Conservation (phyloP, 202 grass and related monocot genomes). For the Dendrocalamus latiflorus region DNA sequence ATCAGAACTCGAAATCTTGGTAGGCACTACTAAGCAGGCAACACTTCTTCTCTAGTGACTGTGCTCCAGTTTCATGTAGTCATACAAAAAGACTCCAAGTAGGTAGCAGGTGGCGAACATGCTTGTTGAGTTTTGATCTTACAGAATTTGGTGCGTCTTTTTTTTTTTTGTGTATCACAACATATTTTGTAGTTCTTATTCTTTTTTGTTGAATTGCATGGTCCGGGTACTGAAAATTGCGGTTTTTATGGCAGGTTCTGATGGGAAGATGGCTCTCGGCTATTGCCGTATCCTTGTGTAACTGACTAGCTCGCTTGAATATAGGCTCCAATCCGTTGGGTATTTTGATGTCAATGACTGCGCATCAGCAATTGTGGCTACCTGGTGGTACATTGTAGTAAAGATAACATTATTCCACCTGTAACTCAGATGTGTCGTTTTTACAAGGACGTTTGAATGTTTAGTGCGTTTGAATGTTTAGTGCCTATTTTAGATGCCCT, state of each 20-base stretch:
- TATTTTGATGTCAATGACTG: constrained; percentile 1
- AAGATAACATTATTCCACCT: background rate
- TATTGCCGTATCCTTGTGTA: background rate
- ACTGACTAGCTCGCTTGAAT: background rate
- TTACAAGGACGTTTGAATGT: background rate
- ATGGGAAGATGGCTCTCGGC: constrained; percentile 4
- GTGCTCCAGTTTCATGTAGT: too few relatives aligned
- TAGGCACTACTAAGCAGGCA: too few relatives aligned
- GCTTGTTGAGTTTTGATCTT: too few relatives aligned
- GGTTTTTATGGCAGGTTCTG: constrained; percentile 24
- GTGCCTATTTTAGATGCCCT: constrained; percentile 2
- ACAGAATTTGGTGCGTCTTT: too few relatives aligned
- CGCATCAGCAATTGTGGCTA: background rate
- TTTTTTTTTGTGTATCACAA: too few relatives aligned
- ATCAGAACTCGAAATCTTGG: too few relatives aligned
- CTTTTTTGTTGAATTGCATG: too few relatives aligned
- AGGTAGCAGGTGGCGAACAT: too few relatives aligned
- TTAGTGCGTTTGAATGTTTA: too few relatives aligned
- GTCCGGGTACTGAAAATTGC: background rate
- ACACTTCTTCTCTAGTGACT: too few relatives aligned
- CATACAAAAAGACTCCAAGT: too few relatives aligned
- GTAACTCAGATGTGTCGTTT: background rate
- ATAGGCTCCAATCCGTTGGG: background rate
- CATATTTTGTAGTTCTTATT: too few relatives aligned
- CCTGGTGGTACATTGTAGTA: constrained; percentile 28